Evolutionary conservation across 176 grass and related monocot genomes (phyloP).

Genomic region (Poa pratensis): DNA sequence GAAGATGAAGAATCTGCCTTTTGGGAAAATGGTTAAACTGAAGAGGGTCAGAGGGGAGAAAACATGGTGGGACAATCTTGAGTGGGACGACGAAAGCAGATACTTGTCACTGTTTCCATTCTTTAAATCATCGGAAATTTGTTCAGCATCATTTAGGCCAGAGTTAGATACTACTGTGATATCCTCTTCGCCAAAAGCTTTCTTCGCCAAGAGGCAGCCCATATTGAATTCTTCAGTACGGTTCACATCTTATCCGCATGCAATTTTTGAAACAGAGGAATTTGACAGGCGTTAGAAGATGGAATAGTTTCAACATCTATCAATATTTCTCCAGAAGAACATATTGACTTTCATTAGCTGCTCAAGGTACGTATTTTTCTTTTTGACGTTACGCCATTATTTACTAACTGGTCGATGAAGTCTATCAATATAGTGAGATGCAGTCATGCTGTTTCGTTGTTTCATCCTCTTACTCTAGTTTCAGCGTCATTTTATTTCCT

Average conservation of each 20-base stretch:
- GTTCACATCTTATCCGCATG: constrained; percentile 23
- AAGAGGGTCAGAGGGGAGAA: constrained; percentile 44
- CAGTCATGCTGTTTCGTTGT: not conserved
- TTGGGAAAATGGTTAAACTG: constrained; percentile 4
- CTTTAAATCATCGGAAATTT: not conserved
- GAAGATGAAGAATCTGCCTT: constrained; percentile 42
- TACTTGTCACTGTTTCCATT: not conserved
- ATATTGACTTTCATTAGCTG: not conserved
- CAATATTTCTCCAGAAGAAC: not conserved
- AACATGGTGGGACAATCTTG: constrained; percentile 49
- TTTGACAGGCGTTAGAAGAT: not conserved
- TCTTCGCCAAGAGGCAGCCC: constrained; percentile 43
- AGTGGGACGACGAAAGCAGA: constrained; percentile 31
- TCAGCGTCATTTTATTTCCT: not conserved
- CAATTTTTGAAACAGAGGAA: constrained; percentile 19
- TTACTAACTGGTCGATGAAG: not conserved
- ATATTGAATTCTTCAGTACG: constrained; percentile 26
- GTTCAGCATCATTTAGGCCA: constrained; percentile 20
- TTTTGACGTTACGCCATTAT: not conserved
- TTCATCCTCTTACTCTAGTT: not conserved
- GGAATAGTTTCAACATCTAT: not conserved
- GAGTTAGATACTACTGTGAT: constrained; percentile 25
- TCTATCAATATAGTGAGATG: not conserved
- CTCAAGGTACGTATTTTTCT: not conserved
- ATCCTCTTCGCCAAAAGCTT: constrained; percentile 43